Evolutionary conservation across 176 grass and related monocot genomes (phyloP), one percentile per base, ranked within the genome.

Genomic region (Avena insularis): DNA sequence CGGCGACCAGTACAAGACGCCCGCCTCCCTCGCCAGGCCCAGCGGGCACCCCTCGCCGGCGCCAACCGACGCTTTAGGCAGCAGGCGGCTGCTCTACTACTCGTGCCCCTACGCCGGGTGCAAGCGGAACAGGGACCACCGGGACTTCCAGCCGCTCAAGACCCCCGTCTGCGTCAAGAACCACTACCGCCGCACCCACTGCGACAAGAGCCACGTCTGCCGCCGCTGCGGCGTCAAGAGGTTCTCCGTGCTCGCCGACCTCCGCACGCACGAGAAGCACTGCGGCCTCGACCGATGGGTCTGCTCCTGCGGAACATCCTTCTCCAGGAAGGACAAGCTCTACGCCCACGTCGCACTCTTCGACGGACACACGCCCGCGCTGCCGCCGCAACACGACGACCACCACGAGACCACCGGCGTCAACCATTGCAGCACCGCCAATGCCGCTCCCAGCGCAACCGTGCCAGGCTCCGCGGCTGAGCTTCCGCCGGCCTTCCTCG

Each of bases 161-260:
- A 93, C 89, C 33, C 60, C 78, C 15, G 80, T 89, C 12, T 99
- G 97, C 87, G 93, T 94, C 63, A 96, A 88, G 85, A 99, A 99
- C 87, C 97, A 99, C 85, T 96, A 94, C 92, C 93, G 95, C 40
- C 77, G 97, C 64, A 99, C 92, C 87, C 97, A 99, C 90, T 99
- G 94, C 85, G 90, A 92, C 77, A 99, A 99, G 92, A 78, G 85
- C 77, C 91, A 87, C 67, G 83, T 87, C 38, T 99, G 97, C 87
- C 71, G 93, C 29, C 82, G 97, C 0, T 90, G 97, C 83, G 84
- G 77, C 90, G 87, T 94, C 85, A 99, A 99, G 92, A 88, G 86
- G 20, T 99, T 99, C 97, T 93, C 94, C 21, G 97, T 99, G 65
- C 73, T 96, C 77, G 89, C 97, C 23, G 97, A 99, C 86, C 92